phyloP scores from a whole-genome alignment of 495 filamentous ascomycete genomes.

The Xylaria telfairii region DNA sequence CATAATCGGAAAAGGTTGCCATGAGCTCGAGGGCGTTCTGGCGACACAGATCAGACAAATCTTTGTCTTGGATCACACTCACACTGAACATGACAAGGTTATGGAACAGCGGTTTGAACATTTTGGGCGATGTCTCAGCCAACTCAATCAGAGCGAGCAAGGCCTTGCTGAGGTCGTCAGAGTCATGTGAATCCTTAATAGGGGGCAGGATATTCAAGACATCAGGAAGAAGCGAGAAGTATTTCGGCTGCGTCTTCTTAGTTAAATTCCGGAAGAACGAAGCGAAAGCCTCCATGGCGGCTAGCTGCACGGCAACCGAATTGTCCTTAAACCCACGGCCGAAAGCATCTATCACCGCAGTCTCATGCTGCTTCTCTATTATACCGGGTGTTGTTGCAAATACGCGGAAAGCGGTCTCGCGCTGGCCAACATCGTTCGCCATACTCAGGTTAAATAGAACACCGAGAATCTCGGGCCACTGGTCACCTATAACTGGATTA shows the following conservation, averaged over 20 bases:
- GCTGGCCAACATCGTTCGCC: constrained; percentile 75
- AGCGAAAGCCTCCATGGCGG: constrained; percentile 95
- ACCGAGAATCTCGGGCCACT: constrained; percentile 89
- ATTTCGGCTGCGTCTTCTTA: constrained; percentile 87
- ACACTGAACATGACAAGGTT: constrained; percentile 91
- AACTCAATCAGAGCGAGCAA: constrained; percentile 91
- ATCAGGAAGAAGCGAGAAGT: constrained; percentile 82
- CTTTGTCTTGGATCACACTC: constrained; percentile 93
- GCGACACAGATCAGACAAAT: constrained; percentile 83
- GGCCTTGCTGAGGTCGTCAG: constrained; percentile 86
- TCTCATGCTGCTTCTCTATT: constrained; percentile 94
- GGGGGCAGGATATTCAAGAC: constrained; percentile 92
- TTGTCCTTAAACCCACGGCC: constrained; percentile 90
- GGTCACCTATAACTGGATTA: constrained; percentile 64
- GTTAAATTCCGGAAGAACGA: constrained; percentile 89
- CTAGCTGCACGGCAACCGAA: constrained; percentile 80
- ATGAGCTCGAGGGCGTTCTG: constrained; percentile 97
- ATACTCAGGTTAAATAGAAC: constrained; percentile 88
- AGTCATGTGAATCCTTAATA: constrained; percentile 86
- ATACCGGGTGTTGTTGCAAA: constrained; percentile 95
- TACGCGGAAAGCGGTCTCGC: constrained; percentile 90
- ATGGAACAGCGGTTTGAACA: constrained; percentile 94
- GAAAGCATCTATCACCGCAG: constrained; percentile 82
- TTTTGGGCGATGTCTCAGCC: constrained; percentile 87
- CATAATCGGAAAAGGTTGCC: constrained; percentile 97